phyloP scores from a whole-genome alignment of 306 rosid genomes.

The Betula pendula region DNA sequence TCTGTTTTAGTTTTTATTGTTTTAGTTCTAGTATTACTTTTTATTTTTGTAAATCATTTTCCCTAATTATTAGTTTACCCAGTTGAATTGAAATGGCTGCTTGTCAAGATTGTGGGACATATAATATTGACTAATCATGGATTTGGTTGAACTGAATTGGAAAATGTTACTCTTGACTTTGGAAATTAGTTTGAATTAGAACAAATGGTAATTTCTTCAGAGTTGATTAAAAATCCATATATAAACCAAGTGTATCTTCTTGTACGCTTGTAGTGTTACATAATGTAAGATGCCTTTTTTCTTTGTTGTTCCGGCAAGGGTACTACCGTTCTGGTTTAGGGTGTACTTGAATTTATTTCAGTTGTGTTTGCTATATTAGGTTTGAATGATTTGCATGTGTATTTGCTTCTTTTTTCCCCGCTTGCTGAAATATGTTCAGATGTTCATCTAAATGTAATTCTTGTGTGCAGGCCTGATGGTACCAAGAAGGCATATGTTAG shows the following conservation, averaged over 20 bases:
- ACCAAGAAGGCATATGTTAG: conserved; percentile 91
- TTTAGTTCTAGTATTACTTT: too few relatives aligned
- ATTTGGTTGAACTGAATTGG: not conserved
- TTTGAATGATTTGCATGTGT: not conserved
- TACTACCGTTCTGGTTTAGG: not conserved
- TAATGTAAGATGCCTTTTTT: not conserved
- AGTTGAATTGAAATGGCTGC: too few relatives aligned
- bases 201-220: not conserved
- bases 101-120: not conserved
- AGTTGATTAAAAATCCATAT: not conserved
- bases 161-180: not conserved
- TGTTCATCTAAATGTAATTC: not conserved
- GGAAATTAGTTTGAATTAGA: not conserved
- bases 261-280: not conserved
- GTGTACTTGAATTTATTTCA: not conserved
- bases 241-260: not conserved
- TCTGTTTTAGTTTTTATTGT: not conserved
- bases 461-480: conserved; percentile 80
- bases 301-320: too few relatives aligned
- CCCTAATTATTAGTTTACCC: too few relatives aligned
- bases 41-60: too few relatives aligned
- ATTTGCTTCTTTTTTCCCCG: not conserved
- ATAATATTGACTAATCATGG: not conserved
- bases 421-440: not conserved
- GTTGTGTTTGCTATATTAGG: not conserved